Percentiles rank a stretch among this genome's conserved stretches.
Evolutionary conservation across 2,329 filamentous ascomycete genomes (phyloP).

Genomic region (Aspergillus fijiensis): DNA sequence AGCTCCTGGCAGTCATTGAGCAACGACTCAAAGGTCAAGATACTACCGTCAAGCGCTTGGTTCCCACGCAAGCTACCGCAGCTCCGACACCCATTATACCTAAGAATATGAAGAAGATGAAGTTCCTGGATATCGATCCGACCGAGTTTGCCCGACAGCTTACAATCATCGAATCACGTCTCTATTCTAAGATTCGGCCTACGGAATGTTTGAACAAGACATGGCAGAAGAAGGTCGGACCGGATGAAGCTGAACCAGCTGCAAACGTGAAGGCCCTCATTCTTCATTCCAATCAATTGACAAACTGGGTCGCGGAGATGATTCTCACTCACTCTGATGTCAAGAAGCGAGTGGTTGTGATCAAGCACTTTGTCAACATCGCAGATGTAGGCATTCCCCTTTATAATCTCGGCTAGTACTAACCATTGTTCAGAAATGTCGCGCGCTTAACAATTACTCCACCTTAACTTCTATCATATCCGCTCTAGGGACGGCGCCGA

Average conservation of each 20-base stretch:
- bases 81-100: conserved; percentile 87
- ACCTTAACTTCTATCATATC: conserved; percentile 97
- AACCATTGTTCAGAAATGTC: conserved; percentile 71
- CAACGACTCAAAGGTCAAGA: conserved; percentile 87
- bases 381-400: conserved; percentile 67
- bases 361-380: conserved; percentile 96
- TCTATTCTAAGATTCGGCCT: conserved; percentile 94
- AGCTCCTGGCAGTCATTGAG: conserved; percentile 82
- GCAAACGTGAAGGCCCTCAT: conserved; percentile 95
- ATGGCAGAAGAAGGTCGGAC: conserved; percentile 91
- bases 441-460: conserved; percentile 90
- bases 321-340: conserved; percentile 92
- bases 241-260: conserved; percentile 71
- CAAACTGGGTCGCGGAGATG: conserved; percentile 99
- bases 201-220: conserved; percentile 98
- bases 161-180: conserved; percentile 90
- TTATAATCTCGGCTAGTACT: conserved; percentile 6
- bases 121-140: conserved; percentile 94
- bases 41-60: conserved; percentile 76
- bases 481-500: conserved; percentile 88
- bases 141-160: conserved; percentile 96
- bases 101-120: conserved; percentile 99
- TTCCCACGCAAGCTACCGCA: conserved; percentile 79
- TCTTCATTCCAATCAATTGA: conserved; percentile 96
- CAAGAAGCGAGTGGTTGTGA: conserved; percentile 93